These are phyloP conservation scores for Sonneratia caseolaris DNA, from an alignment of 345 rosid species.

Conservation along the genomic window DNA sequence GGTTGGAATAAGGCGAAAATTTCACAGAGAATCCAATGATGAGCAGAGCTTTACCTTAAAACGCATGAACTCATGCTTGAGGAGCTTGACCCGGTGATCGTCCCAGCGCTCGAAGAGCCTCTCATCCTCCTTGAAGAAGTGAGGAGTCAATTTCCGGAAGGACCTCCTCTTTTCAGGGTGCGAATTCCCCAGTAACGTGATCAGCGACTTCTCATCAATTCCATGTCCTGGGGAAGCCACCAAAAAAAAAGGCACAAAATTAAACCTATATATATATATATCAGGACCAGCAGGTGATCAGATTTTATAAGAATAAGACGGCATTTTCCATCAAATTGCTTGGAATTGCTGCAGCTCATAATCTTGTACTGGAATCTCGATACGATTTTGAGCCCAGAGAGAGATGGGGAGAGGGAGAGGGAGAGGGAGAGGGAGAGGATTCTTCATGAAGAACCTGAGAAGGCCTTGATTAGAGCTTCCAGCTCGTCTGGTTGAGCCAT, in stretches of 20 bases:
- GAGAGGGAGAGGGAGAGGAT: not conserved
- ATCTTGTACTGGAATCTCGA: not conserved
- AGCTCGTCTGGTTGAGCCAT: conserved; percentile 49
- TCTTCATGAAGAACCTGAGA: conserved; percentile 43
- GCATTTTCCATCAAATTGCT: no score
- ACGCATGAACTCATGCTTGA: conserved; percentile 67
- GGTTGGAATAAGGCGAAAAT: no score
- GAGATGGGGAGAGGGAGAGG: not conserved
- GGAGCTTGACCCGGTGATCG: conserved; percentile 38
- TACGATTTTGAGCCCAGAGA: not conserved
- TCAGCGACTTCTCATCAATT: conserved; percentile 61
- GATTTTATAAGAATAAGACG: not conserved
- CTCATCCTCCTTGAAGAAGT: conserved; percentile 60
- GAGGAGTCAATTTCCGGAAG: conserved; percentile 43
- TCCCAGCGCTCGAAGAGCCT: conserved; percentile 67
- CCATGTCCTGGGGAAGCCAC: conserved; percentile 46
- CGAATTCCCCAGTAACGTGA: conserved; percentile 46
- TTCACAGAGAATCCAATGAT: no score
- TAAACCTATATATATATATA: no score
- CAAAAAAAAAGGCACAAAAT: not conserved
- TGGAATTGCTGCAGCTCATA: no score
- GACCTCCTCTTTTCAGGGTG: conserved; percentile 39
- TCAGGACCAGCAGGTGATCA: not conserved
- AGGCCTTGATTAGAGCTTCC: conserved; percentile 46
- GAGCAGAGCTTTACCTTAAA: conserved; percentile 43